Evolutionary conservation across 192 early-diverging fungal genomes (phyloP).

Genomic region (Phycomyces blakesleeanus): DNA sequence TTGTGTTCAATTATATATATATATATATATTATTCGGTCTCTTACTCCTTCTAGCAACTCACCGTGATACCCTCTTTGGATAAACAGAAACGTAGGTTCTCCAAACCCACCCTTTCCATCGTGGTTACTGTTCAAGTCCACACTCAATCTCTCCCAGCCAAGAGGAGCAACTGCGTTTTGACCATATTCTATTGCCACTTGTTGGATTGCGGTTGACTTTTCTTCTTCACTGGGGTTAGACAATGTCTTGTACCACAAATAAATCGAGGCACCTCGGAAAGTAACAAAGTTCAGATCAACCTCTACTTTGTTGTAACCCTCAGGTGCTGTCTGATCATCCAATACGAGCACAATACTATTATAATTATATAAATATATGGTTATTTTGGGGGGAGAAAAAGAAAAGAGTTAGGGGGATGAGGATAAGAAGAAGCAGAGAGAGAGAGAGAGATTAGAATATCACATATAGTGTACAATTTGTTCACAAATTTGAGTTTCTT

Average conservation of each 20-base stretch:
- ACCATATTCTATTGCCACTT: slow-evolving; percentile 25
- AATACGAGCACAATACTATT: slow-evolving; percentile 21
- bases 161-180: slow-evolving; percentile 7
- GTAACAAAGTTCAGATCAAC: slow-evolving; percentile 22
- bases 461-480: too few relatives aligned
- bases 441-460: too few relatives aligned
- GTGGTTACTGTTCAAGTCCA: slow-evolving; percentile 20
- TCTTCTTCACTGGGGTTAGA: slow-evolving; percentile 8
- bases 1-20: slow-evolving; percentile 1
- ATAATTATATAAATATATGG: not conserved
- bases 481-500: too few relatives aligned
- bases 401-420: too few relatives aligned
- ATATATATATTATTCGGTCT: not conserved
- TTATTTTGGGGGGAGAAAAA: too few relatives aligned
- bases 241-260: slow-evolving; percentile 21
- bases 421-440: too few relatives aligned
- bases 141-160: slow-evolving; percentile 24
- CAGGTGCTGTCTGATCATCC: slow-evolving; percentile 24
- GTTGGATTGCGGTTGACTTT: not conserved
- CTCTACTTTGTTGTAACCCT: slow-evolving; percentile 23
- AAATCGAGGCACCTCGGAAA: slow-evolving; percentile 22
- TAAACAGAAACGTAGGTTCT: slow-evolving; percentile 19
- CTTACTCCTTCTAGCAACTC: not conserved
- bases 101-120: slow-evolving; percentile 15
- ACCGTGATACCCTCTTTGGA: slow-evolving; percentile 17